phyloP scores from a whole-genome alignment of 257 asterid genomes.

The Penstemon eatonii region DNA sequence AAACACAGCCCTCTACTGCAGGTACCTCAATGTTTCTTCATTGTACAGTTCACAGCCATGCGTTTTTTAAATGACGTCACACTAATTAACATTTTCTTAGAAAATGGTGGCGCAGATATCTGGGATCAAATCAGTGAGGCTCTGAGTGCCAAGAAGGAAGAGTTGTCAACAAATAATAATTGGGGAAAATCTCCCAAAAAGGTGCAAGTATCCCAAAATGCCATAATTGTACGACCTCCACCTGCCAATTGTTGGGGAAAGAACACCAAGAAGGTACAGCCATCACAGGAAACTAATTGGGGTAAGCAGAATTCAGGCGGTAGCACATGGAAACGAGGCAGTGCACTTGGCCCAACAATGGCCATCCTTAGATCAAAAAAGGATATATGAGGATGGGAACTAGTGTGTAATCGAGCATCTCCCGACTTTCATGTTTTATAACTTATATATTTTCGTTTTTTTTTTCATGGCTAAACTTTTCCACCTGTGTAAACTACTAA shows the following conservation, averaged over 20 bases:
- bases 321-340: slow-evolving; percentile 59
- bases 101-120: slow-evolving; percentile 35
- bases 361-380: slow-evolving; percentile 64
- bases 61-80: slow-evolving; percentile 5
- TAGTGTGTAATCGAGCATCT: too few relatives aligned
- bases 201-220: slow-evolving; percentile 35
- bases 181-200: slow-evolving; percentile 47
- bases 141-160: slow-evolving; percentile 60
- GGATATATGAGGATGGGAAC: slow-evolving; percentile 31
- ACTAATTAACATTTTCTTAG: slow-evolving; percentile 32
- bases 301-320: slow-evolving; percentile 41
- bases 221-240: slow-evolving; percentile 47
- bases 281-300: slow-evolving; percentile 40
- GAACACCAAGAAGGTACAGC: slow-evolving; percentile 44
- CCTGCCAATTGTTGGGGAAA: slow-evolving; percentile 27
- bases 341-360: slow-evolving; percentile 75
- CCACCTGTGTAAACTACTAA: too few relatives aligned
- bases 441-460: too few relatives aligned
- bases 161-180: slow-evolving; percentile 42
- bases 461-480: too few relatives aligned
- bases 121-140: slow-evolving; percentile 79
- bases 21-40: slow-evolving; percentile 26
- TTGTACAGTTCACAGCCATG: slow-evolving; percentile 6
- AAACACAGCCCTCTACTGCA: slow-evolving; percentile 30
- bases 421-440: too few relatives aligned